Conservation (phyloP, 768 basidiomycete genomes). For the Mrakia frigida region DNA sequence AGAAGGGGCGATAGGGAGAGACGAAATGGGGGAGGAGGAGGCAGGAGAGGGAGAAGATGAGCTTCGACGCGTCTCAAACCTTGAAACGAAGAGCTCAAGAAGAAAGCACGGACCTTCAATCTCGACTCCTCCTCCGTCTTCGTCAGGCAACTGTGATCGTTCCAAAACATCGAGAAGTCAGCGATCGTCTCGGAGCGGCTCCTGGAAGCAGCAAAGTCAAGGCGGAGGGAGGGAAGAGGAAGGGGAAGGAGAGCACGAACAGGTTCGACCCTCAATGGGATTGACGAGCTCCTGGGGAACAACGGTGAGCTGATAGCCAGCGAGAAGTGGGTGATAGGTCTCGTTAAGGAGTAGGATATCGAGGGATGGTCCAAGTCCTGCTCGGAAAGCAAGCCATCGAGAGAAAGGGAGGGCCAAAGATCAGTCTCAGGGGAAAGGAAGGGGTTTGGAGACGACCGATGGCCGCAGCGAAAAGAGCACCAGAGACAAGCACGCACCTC, state of each 20-base stretch:
- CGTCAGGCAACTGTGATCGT: neutral
- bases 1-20: neutral
- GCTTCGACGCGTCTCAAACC: neutral
- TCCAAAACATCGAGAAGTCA: neutral
- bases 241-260: neutral
- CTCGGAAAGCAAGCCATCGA: too few relatives aligned
- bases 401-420: neutral
- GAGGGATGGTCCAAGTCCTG: constrained; percentile 5
- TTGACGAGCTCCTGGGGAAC: constrained; percentile 13
- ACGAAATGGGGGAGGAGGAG: neutral
- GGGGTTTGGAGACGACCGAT: neutral
- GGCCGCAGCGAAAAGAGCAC: neutral
- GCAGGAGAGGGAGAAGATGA: neutral
- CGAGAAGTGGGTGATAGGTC: constrained; percentile 10
- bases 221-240: too few relatives aligned
- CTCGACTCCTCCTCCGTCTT: constrained; percentile 2
- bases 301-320: constrained; percentile 17
- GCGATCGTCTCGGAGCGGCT: neutral
- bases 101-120: neutral
- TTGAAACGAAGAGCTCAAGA: neutral
- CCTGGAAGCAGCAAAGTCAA: too few relatives aligned
- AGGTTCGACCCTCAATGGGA: constrained; percentile 6
- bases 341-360: constrained; percentile 7
- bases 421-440: neutral
- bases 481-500: neutral